phyloP scores from a whole-genome alignment of 768 basidiomycete genomes.

The Rhodotorula taiwanensis region DNA sequence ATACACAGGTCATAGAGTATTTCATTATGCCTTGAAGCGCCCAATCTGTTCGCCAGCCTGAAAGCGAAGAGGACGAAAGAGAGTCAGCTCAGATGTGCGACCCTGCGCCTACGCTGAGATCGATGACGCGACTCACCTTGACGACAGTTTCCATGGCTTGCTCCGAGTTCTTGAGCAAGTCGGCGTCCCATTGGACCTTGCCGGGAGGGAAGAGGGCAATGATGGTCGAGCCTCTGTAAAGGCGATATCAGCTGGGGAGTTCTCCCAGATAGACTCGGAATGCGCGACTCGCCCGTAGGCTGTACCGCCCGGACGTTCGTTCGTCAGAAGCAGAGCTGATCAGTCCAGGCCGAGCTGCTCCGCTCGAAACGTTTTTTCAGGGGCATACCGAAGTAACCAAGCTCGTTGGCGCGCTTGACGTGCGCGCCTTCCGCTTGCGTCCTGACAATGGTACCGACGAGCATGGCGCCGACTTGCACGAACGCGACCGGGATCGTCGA shows the following conservation, averaged over 20 bases:
- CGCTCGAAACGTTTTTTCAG: too few relatives aligned
- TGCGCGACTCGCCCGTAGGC: not conserved
- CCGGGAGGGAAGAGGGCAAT: conserved; percentile 83
- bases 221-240: conserved; percentile 60
- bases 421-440: conserved; percentile 71
- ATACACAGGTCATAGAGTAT: too few relatives aligned
- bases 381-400: conserved; percentile 53
- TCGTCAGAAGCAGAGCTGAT: too few relatives aligned
- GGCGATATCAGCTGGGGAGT: not conserved
- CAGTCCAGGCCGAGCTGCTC: too few relatives aligned
- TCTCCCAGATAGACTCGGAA: not conserved
- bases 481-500: conserved; percentile 8
- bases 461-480: conserved; percentile 72
- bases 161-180: conserved; percentile 72
- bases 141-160: conserved; percentile 54
- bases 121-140: not conserved
- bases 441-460: conserved; percentile 73
- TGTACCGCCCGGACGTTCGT: not conserved
- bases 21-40: too few relatives aligned
- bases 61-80: too few relatives aligned
- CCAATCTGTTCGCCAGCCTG: conserved; percentile 12
- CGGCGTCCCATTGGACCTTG: conserved; percentile 81
- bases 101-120: too few relatives aligned
- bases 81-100: not conserved
- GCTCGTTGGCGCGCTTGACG: conserved; percentile 76